Evolutionary conservation across 2,329 filamentous ascomycete species (phyloP), one percentile per base, ranked within the genome.

Genomic region (Lecanicillium sp.): DNA sequence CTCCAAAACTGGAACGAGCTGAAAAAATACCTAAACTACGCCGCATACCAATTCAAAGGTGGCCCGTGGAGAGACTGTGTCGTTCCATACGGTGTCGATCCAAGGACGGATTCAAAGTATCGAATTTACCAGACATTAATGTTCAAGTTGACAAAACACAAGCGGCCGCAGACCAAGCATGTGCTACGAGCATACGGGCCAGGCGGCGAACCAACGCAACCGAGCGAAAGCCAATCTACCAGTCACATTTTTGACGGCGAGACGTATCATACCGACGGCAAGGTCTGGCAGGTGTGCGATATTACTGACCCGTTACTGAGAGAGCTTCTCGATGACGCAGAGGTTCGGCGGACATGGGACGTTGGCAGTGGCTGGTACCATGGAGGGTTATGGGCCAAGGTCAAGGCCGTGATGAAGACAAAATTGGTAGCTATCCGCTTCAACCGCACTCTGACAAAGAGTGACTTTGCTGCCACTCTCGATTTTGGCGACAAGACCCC

Each of bases 241-340:
- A 81, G 71, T 38, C 89, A 97, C 58, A 67, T 90, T 2, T 97
- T 96, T 59, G 87, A 94, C 44, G 90, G 90, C 33, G 69, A 79
- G 43, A 74, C 72, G 3, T 77, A 90, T 39, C 77, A 78, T 13
- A 74, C 77, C 2, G 88, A 95, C 52, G 88, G 88, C 29, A 92
- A 92, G 52, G 81, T 92, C 36, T 98, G 88, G 84, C 92, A 97
- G 66, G 75, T 94, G 18, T 94, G 88, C 63, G 92, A 98, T 58
- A 82, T 97, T 39, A 83, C 78, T 0, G 90, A 97, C 51, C 85
- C 87, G 0, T 55, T 89, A 1, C 68, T 97, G 2, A 65, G 68
- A 1, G 59, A 68, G 10, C 64, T 96, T 3, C 69, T 95, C 29
- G 72, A 79, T 15, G 74, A 77, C 1, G 68, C 79, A 0, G 69